Evolutionary conservation across 2,329 filamentous ascomycete species (phyloP).

Genomic region (Didymella arachidicola): DNA sequence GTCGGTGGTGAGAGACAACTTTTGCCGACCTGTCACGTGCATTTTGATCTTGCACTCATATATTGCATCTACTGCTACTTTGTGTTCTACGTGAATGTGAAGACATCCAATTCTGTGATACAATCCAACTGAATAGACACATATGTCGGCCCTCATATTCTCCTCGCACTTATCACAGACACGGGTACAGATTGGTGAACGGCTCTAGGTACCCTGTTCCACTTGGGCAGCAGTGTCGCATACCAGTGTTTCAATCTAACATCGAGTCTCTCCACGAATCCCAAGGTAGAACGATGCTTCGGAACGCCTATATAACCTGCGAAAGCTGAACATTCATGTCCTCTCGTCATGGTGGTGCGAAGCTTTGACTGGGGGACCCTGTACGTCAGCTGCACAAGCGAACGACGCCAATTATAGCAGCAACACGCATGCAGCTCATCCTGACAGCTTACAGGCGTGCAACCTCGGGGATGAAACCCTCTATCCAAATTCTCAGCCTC

Average conservation of each 20-base stretch:
- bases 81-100: too few species aligned
- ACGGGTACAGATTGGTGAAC: background rate
- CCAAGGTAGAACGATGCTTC: background rate
- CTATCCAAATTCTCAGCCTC: conserved; percentile 1
- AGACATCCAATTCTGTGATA: too few species aligned
- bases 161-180: background rate
- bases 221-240: too few species aligned
- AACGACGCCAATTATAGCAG: conserved; percentile 18
- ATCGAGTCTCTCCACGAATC: background rate
- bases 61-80: too few species aligned
- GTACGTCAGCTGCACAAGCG: conserved; percentile 16
- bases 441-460: conserved; percentile 2
- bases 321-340: background rate
- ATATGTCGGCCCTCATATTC: too few species aligned
- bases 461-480: background rate
- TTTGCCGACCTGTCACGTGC: conserved; percentile 14
- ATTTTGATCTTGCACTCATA: too few species aligned
- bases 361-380: conserved; percentile 8
- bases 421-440: conserved; percentile 1
- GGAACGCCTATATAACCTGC: background rate
- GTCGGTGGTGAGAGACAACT: conserved; percentile 6
- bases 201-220: background rate
- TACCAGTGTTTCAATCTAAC: background rate
- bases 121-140: background rate
- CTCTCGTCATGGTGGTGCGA: conserved; percentile 10